A percentile compares a stretch with the other conserved stretches of the same genome.
Conservation (phyloP, 2,329 filamentous ascomycete genomes). For the Sarocladiaceae sp. region DNA sequence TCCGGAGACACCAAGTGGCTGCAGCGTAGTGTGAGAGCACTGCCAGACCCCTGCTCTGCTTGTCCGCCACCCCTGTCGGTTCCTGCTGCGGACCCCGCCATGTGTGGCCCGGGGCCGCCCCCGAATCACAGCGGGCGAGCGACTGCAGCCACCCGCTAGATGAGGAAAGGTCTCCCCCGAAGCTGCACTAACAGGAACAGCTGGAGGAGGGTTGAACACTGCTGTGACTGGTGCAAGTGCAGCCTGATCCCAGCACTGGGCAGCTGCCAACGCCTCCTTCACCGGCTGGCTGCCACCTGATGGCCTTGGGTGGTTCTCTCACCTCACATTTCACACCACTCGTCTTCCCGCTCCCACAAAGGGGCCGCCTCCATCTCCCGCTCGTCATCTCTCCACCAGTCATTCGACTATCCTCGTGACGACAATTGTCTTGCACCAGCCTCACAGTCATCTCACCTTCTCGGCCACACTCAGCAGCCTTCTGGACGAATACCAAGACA, state of each 20-base stretch:
- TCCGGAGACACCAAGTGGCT: background rate
- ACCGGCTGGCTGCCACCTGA: too few species aligned
- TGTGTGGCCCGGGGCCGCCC: background rate
- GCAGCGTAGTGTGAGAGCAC: background rate
- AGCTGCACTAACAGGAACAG: background rate
- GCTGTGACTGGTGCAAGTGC: background rate
- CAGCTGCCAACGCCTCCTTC: too few species aligned
- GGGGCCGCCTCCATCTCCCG: constrained; percentile 1
- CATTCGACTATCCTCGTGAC: constrained; percentile 3
- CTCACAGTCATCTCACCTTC: background rate
- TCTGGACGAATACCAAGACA: background rate
- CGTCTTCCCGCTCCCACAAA: background rate
- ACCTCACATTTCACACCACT: too few species aligned
- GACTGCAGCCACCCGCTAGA: background rate
- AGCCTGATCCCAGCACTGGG: background rate
- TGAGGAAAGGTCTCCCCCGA: background rate
- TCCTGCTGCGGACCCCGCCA: constrained; percentile 4
- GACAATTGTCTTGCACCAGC: background rate
- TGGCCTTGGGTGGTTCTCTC: too few species aligned
- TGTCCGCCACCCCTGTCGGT: background rate
- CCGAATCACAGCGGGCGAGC: constrained; percentile 1
- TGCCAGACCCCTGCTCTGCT: background rate
- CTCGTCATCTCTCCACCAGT: constrained; percentile 5
- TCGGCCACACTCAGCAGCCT: background rate
- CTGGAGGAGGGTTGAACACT: background rate